Percentiles rank a stretch among this genome's conserved stretches.
Conservation (phyloP, 2,329 filamentous ascomycete species). For the Ceratocystis eucalypticola region DNA sequence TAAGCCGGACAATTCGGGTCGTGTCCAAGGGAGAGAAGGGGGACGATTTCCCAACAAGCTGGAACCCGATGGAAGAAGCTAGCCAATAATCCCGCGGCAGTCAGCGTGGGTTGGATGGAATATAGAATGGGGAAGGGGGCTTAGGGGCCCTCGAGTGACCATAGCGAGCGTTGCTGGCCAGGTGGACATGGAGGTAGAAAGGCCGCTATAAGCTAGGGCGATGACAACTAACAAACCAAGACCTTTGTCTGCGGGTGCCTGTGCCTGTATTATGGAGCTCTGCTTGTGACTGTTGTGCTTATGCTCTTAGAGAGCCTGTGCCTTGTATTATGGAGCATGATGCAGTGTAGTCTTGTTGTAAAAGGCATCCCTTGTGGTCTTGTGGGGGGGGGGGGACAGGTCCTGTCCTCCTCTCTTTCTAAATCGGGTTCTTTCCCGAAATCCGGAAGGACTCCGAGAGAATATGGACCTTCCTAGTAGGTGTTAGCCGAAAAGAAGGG, state of each 20-base stretch:
- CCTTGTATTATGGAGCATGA: no score
- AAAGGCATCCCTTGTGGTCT: no score
- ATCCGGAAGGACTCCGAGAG: not conserved
- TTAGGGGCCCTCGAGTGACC: not conserved
- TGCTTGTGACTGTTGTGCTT: not conserved
- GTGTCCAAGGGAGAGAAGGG: no score
- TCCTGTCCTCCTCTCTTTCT: not conserved
- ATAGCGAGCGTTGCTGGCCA: not conserved
- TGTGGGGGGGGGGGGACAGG: no score
- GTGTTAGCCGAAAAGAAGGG: not conserved
- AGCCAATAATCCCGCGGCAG: not conserved
- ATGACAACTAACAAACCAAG: not conserved
- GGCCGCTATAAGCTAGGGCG: no score
- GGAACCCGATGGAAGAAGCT: not conserved
- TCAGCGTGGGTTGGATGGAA: not conserved
- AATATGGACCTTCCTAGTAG: not conserved
- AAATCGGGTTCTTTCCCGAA: conserved; percentile 3
- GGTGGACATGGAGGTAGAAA: no score
- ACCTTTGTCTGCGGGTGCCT: not conserved
- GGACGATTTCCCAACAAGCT: not conserved
- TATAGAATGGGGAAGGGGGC: not conserved
- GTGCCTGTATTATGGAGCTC: not conserved
- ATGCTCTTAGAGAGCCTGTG: no score
- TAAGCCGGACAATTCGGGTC: no score
- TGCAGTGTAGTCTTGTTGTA: no score